A percentile compares a stretch with the other conserved stretches of the same genome.
Conservation (phyloP, 2,329 filamentous ascomycete species). For the Pseudogymnoascus sp. region DNA sequence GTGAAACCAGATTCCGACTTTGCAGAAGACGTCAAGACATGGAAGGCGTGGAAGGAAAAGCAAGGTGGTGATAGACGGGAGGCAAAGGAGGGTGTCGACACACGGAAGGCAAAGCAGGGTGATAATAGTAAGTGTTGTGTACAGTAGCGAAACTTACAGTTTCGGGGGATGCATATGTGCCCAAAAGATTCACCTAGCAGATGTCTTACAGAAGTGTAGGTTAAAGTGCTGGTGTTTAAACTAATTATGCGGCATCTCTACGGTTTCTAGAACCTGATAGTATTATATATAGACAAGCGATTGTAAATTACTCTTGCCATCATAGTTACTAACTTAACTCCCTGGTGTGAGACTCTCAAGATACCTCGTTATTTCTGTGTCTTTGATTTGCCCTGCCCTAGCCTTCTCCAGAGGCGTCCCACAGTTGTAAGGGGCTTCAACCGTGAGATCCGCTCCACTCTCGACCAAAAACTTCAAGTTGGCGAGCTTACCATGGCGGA, state of each 20-base stretch:
- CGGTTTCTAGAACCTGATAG: no score
- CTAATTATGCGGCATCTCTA: background rate
- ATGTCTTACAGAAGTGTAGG: background rate
- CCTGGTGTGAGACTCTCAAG: background rate
- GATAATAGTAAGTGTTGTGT: background rate
- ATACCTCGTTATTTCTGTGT: background rate
- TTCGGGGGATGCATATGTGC: background rate
- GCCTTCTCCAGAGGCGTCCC: background rate
- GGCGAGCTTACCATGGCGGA: background rate
- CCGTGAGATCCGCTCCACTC: background rate
- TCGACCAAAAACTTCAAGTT: background rate
- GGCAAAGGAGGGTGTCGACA: background rate
- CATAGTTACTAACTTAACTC: background rate
- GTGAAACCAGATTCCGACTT: background rate
- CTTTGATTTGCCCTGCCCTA: background rate
- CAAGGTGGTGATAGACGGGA: background rate
- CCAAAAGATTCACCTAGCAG: background rate
- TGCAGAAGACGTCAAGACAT: background rate
- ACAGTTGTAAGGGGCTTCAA: background rate
- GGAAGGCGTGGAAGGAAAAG: background rate
- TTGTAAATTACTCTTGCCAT: no score
- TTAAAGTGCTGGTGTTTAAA: background rate
- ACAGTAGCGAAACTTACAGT: background rate
- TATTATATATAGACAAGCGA: no score
- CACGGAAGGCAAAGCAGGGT: background rate